Conservation (phyloP, 2,329 filamentous ascomycete species). For the Diaporthe aspalathi region DNA sequence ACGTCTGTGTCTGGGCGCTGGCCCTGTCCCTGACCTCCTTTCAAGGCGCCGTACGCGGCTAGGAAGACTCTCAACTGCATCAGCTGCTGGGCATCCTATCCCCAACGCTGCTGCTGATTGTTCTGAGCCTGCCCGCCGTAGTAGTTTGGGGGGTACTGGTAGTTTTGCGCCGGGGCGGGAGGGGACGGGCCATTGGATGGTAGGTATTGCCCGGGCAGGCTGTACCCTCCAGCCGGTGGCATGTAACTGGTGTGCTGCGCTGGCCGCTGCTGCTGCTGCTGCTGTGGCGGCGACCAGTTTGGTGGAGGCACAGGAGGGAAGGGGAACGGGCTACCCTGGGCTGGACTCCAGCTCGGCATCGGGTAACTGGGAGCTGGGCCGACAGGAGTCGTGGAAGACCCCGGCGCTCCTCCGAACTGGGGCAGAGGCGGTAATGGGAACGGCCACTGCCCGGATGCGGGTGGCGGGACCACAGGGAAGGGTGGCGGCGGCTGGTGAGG, state of each 20-base stretch:
- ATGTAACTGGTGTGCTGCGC: conserved; percentile 35
- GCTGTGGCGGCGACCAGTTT: conserved; percentile 32
- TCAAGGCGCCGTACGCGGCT: conserved; percentile 5
- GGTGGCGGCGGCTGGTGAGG: conserved; percentile 44
- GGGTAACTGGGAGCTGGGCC: conserved; percentile 37
- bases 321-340: conserved; percentile 36
- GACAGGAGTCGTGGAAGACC: conserved; percentile 30
- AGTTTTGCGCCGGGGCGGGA: conserved; percentile 35
- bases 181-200: conserved; percentile 30
- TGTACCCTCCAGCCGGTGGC: conserved; percentile 38
- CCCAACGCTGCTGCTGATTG: conserved; percentile 39
- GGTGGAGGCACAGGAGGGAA: conserved; percentile 37
- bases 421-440: conserved; percentile 36
- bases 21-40: background rate
- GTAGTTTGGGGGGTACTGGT: conserved; percentile 38
- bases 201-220: conserved; percentile 35
- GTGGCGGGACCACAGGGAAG: conserved; percentile 40
- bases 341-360: conserved; percentile 36
- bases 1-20: background rate
- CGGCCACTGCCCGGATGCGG: conserved; percentile 42
- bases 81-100: conserved; percentile 31
- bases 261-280: conserved; percentile 29
- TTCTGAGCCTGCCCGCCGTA: conserved; percentile 38
- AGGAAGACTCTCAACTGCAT: conserved; percentile 19
- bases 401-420: conserved; percentile 36